These are phyloP conservation scores for Alternaria incomplexa DNA, from an alignment of 2,329 filamentous ascomycete species.

Conservation along the genomic window DNA sequence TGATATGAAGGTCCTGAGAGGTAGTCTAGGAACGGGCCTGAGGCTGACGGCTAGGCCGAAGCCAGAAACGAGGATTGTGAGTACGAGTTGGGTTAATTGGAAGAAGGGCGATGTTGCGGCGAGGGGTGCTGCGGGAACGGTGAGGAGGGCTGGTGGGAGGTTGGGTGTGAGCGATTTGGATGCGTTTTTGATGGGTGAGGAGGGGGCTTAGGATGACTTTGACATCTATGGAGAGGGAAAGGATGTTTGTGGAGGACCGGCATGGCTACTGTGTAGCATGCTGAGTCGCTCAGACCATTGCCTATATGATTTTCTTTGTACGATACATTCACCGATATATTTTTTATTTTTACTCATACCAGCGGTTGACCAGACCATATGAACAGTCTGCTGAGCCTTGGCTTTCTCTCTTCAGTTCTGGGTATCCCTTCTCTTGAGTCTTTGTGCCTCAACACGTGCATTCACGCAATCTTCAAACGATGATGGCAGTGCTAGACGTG, in stretches of 20 bases:
- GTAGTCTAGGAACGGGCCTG: slow-evolving; percentile 22
- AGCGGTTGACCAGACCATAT: not conserved
- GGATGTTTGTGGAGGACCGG: not conserved
- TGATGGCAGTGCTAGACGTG: no score
- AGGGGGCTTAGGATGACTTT: not conserved
- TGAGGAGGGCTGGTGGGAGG: slow-evolving; percentile 3
- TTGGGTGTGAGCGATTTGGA: slow-evolving; percentile 5
- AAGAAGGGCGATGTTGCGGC: slow-evolving; percentile 6
- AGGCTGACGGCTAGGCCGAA: slow-evolving; percentile 19
- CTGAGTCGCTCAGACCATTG: no score
- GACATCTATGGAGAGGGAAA: not conserved
- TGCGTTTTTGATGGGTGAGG: slow-evolving; percentile 2
- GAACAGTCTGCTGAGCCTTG: not conserved
- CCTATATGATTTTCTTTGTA: no score
- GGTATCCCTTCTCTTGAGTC: no score
- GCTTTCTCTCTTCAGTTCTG: not conserved
- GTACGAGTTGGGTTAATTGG: slow-evolving; percentile 36
- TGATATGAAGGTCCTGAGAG: slow-evolving; percentile 28
- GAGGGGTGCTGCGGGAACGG: not conserved
- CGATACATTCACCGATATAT: not conserved
- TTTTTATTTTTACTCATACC: not conserved
- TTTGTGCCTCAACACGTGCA: no score
- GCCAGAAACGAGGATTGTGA: slow-evolving; percentile 24
- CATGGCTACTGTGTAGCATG: not conserved
- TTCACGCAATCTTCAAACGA: no score